Base-by-base conservation (phyloP, 495 filamentous ascomycete genomes). In the Lichenothelia convexa region DNA sequence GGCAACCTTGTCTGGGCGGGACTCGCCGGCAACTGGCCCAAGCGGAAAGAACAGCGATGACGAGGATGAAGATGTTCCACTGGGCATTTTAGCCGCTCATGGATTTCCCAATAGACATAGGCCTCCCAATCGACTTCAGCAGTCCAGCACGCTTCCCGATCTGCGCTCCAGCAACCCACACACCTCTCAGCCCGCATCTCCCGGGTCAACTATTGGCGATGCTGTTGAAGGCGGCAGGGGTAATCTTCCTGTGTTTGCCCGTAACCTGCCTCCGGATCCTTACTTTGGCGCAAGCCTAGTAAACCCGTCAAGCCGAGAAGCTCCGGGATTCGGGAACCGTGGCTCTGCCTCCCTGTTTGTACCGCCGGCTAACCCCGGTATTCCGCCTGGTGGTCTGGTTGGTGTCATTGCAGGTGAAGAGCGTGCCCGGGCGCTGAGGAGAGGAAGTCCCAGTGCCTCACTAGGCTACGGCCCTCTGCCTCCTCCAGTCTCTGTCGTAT, bases 321-420 rank as follows among this genome's bases (percentile, higher is more conserved):
- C 78, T 18, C 61, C 91, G 37, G 70, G 77, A 16, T 64, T 84
- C 29, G 71, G 74, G 36, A 45, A 41, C 20, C 41, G 32, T 27
- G 73, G 71, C 35, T 68, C 74, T 9, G 57, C 63, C n/a, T 71
- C 70, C 4, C 57, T 63, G n/a, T 58, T 67, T 41, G 67, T 67
- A 4, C 65, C 59, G 30, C 46, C 4, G 58, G 54, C 23, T 38
- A 48, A 40, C 11, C 36, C 50, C 2, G 45, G 51, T 16, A 38
- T 45, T 26, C 44, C 47, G n/a, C 59, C 64, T 4, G 82, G 80
- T 21, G 85, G 87, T 16, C 63, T 93, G 19, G 73, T 94, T 15
- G 83, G 82, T n/a, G 80, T 94, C 20, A 95, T 95, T 55, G 80
- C 82, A 13, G 62, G 60, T 35, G 84, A 93, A 53, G 84, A 93